Percentiles rank a stretch among this genome's conserved stretches.
Evolutionary conservation across 176 grass and related monocot genomes (phyloP).

Genomic region (Eragrostis nindensis): DNA sequence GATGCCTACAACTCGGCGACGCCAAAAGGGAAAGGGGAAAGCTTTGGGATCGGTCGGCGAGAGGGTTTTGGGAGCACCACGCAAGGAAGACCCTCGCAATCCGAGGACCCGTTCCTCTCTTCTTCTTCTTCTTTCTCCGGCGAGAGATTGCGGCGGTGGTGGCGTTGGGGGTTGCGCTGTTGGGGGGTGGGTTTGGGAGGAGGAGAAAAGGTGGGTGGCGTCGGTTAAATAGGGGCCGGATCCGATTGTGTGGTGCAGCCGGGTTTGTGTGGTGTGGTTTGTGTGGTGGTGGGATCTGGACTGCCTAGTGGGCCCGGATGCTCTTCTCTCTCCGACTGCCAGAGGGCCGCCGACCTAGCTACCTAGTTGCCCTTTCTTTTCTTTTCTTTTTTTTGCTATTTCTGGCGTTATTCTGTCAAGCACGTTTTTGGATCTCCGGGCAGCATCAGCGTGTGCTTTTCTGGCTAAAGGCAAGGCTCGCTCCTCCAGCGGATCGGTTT

Average conservation of each 20-base stretch:
- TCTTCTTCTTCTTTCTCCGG: constrained; percentile 50
- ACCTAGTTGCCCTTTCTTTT: not conserved
- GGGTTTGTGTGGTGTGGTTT: constrained; percentile 10
- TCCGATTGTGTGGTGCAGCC: constrained; percentile 7
- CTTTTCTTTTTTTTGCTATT: too few relatives aligned
- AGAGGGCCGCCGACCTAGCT: not conserved
- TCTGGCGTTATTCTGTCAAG: not conserved
- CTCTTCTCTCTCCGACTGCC: not conserved
- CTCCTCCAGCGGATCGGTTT: too few relatives aligned
- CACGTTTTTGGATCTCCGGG: too few relatives aligned
- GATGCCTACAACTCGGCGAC: constrained; percentile 65
- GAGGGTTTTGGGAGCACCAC: not conserved
- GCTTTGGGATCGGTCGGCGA: not conserved
- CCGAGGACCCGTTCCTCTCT: not conserved
- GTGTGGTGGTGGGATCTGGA: constrained; percentile 27
- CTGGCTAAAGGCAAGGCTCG: too few relatives aligned
- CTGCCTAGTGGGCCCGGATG: not conserved
- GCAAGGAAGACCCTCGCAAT: not conserved
- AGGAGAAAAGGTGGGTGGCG: not conserved
- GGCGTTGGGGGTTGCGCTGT: not conserved
- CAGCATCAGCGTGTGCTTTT: too few relatives aligned
- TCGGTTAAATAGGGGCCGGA: constrained; percentile 33
- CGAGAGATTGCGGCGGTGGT: not conserved
- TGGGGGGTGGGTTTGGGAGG: constrained; percentile 21
- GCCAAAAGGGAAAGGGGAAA: not conserved